Evolutionary conservation across 2,329 filamentous ascomycete genomes (phyloP).

Genomic region (Fusarium sp.): DNA sequence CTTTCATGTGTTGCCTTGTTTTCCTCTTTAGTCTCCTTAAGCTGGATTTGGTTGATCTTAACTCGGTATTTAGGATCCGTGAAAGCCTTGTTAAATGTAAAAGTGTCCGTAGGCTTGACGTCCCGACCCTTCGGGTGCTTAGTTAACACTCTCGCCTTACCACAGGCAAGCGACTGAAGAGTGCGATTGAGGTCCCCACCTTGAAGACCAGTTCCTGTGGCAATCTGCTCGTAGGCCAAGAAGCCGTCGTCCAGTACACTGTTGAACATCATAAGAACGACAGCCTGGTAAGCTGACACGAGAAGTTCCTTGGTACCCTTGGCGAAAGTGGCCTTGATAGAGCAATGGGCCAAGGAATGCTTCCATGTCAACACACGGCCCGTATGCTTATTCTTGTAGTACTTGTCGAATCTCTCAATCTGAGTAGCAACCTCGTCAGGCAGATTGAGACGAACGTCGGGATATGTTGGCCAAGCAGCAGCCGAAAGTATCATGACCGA

Average conservation of each 20-base stretch:
- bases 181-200: conserved; percentile 87
- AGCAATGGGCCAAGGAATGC: conserved; percentile 90
- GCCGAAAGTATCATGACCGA: conserved; percentile 91
- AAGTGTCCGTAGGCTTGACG: conserved; percentile 81
- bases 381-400: conserved; percentile 91
- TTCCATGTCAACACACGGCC: conserved; percentile 92
- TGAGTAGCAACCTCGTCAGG: conserved; percentile 80
- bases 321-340: conserved; percentile 82
- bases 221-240: conserved; percentile 80
- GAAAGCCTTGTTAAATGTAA: conserved; percentile 83
- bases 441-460: conserved; percentile 76
- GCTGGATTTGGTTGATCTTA: conserved; percentile 99
- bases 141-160: conserved; percentile 82
- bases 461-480: conserved; percentile 92
- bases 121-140: conserved; percentile 90
- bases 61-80: conserved; percentile 85
- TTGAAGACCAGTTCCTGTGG: conserved; percentile 77
- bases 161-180: conserved; percentile 93
- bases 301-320: conserved; percentile 87
- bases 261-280: conserved; percentile 93
- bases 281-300: conserved; percentile 91
- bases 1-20: conserved; percentile 94
- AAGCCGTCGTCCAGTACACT: conserved; percentile 67
- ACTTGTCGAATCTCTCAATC: conserved; percentile 82
- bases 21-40: conserved; percentile 95